These are phyloP conservation scores for Cladophialophora bantiana DNA, from an alignment of 2,329 filamentous ascomycete genomes.

Conservation along the genomic window DNA sequence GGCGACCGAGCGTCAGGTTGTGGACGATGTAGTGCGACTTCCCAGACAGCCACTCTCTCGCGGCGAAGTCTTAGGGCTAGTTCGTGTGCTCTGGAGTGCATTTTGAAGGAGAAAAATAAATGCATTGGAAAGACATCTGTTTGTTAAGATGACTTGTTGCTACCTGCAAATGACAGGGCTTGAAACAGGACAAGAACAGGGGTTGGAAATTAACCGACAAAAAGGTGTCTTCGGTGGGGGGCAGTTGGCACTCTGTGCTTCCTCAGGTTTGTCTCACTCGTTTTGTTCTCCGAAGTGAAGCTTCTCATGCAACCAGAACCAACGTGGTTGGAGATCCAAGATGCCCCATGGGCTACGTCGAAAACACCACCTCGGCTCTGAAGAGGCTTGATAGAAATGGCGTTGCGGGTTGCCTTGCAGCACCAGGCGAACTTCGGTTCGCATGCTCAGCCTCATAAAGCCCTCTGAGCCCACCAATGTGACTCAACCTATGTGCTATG, in stretches of 20 bases:
- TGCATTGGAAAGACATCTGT: background rate
- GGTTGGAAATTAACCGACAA: background rate
- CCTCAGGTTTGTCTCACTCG: background rate
- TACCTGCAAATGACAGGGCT: background rate
- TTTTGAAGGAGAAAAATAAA: background rate
- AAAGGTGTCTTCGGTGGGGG: background rate
- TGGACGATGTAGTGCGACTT: too few species aligned
- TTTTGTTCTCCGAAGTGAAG: background rate
- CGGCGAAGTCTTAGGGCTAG: too few species aligned
- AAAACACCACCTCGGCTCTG: background rate
- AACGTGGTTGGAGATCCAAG: background rate
- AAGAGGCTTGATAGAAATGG: background rate
- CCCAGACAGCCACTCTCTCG: too few species aligned
- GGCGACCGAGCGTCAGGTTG: too few species aligned
- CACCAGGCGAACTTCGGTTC: background rate
- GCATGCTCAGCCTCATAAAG: conserved; percentile 3
- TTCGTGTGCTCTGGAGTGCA: too few species aligned
- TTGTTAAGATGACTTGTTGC: background rate
- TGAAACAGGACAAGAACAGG: background rate
- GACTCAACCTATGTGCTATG: background rate
- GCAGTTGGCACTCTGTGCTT: background rate
- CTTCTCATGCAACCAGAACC: background rate
- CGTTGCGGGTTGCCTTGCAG: background rate
- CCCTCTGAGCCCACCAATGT: background rate
- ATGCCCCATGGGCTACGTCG: background rate